Evolutionary conservation across 495 filamentous ascomycete genomes (phyloP).

Genomic region (Pyrenopolyporus hunteri): DNA sequence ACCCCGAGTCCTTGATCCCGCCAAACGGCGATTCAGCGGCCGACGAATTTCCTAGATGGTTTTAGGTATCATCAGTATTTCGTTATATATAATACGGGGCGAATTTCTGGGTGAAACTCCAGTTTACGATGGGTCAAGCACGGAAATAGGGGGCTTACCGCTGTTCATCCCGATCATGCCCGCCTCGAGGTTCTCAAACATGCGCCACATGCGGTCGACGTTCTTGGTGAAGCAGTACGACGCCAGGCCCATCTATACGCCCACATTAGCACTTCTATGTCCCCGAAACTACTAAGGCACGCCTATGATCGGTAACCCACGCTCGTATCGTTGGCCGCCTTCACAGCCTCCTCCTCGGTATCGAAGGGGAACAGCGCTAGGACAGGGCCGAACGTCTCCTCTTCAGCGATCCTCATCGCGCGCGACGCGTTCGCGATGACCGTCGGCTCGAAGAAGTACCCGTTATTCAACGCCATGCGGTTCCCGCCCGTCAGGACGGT

Average conservation of each 20-base stretch:
- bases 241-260: constrained; percentile 64
- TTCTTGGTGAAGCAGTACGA: constrained; percentile 79
- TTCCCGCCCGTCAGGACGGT: constrained; percentile 65
- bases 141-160: constrained; percentile 46
- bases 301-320: constrained; percentile 17
- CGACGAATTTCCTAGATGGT: constrained; percentile 60
- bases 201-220: constrained; percentile 71
- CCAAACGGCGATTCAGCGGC: constrained; percentile 76
- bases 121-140: background rate
- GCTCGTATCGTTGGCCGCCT: constrained; percentile 67
- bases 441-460: constrained; percentile 78
- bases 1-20: constrained; percentile 76
- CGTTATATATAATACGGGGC: constrained; percentile 3
- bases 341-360: constrained; percentile 70
- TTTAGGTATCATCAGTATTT: background rate
- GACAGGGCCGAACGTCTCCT: constrained; percentile 76
- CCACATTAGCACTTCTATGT: background rate
- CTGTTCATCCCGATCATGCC: constrained; percentile 79
- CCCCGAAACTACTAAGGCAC: no score
- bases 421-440: constrained; percentile 66
- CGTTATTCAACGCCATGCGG: constrained; percentile 42
- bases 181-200: constrained; percentile 75
- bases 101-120: background rate
- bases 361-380: constrained; percentile 72
- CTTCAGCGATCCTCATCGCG: constrained; percentile 68